Evolutionary conservation across 208 protist species (phyloP), one percentile per base, ranked within the genome.

Genomic region (Acanthamoeba healyi): DNA sequence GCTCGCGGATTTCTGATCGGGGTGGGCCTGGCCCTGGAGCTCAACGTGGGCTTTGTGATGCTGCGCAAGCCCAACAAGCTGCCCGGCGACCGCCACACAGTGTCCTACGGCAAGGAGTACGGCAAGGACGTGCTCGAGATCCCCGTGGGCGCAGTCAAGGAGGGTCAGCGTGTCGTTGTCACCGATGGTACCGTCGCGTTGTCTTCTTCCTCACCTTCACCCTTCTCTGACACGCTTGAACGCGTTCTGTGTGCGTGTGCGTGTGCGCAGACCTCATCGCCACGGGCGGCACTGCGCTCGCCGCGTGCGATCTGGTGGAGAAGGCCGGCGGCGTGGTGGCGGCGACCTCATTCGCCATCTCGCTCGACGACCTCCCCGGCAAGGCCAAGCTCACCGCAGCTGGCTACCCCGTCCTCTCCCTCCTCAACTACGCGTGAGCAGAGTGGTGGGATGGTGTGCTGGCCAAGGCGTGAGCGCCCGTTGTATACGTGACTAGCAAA

Each of bases 1-100:
- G 74, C 74, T 34, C 36, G 74, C 1, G 74, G 74, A 44, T 82
- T 82, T 49, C 24, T 82, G 40, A 4, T 82, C 15, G 74, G 74
- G 22, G 40, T 51, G 36, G 74, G 40, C 14, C 74, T 82, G 24
- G 74, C 74, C 17, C 36, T 82, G 4, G 44, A 82, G 74, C 74
- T 82, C 36, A 34, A 34, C 74, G 36, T 44, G 36, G 74, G 74
- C 44, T 82, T 82, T 15, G 74, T 82, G 19, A 82, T 82, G 74
- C 44, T 82, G 36, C 74, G 74, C 74, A 82, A 82, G 74, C 74
- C 74, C 74, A 82, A 82, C 74, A 82, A 82, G 74, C 74, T 82
- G 74, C 74, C 74, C 26, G 74, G 74, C 74, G 74, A 82, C n/a
- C 36, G 44, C 7, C 74, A 82, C n/a, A 22, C 22, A 22, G 74